Base-by-base conservation (phyloP, 352 stramenopile species). In the Phytophthora vignae region DNA sequence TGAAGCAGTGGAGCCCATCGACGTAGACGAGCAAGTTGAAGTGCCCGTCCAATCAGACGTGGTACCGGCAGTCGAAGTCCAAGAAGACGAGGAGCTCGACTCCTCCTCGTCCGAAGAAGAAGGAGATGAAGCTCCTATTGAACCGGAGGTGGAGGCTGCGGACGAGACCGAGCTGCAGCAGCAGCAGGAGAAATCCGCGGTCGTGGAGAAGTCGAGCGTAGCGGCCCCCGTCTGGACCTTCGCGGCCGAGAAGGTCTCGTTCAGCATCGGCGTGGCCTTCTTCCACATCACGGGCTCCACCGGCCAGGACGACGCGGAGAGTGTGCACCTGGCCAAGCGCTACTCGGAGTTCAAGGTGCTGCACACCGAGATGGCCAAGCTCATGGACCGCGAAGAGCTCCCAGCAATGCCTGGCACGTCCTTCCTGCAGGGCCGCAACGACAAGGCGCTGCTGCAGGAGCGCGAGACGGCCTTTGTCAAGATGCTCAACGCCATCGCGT, bases 281-380 rank as follows among this genome's bases (percentile, higher is more conserved):
- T 92, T 89, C 76, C 77, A 82, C 71, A 83, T 87, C 64, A 65
- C 68, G 29, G 79, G 75, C 36, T 80, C 55, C 17, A 81, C 79
- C 66, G 55, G 50, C 21, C 57, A 83, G 27, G 80, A 83, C 17
- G 75, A 80, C 44, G 71, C 83, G 27, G 27, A 40, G 33, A 14
- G 12, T 10, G 42, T 82, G 27, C 68, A 76, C 62, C 55, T 92
- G 36, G 74, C 77, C 50, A 94, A 94, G 73, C 82, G 87, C 50
- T 94, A 88, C 76, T 92, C 86, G 42, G 85, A 94, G 55, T 94
- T 94, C 71, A 92, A 92, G 74, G 53, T 73, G 27, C 74, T 94
- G 21, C 81, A 92, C 62, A 56, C 74, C 17, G 69, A 91, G 38
- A 76, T 92, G 62, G 64, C 75, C 33, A 84, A 81, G 33, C 40